These are phyloP conservation scores for Maudiozyma saulgeensis DNA, from an alignment of 805 yeast genomes.

Conservation along the genomic window DNA sequence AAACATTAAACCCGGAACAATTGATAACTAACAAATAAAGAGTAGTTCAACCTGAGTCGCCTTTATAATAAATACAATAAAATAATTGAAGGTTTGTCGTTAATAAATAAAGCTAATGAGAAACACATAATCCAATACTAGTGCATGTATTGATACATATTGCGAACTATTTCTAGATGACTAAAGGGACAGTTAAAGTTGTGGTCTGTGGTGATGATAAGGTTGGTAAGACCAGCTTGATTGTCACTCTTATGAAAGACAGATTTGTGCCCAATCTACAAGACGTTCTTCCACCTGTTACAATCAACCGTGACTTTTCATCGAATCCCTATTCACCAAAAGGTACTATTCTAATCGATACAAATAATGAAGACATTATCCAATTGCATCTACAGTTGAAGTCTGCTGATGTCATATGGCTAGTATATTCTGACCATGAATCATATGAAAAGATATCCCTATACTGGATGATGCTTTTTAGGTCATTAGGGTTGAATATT, in stretches of 20 bases:
- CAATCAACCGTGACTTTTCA: constrained; percentile 66
- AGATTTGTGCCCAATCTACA: constrained; percentile 69
- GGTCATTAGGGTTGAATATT: constrained; percentile 86
- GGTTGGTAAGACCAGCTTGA: constrained; percentile 74
- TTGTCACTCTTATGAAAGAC: constrained; percentile 75
- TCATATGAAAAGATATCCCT: constrained; percentile 86
- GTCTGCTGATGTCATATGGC: constrained; percentile 83
- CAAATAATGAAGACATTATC: constrained; percentile 55
- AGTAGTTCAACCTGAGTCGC: too few species aligned
- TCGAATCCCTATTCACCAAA: constrained; percentile 50
- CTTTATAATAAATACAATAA: too few species aligned
- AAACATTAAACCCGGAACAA: too few species aligned
- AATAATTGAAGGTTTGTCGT: too few species aligned
- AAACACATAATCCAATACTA: background rate
- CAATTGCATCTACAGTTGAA: constrained; percentile 64
- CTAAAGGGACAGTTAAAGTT: constrained; percentile 54
- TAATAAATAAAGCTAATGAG: background rate
- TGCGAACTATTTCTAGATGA: constrained; percentile 16
- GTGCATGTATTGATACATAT: background rate
- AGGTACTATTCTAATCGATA: constrained; percentile 70
- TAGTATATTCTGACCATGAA: constrained; percentile 89
- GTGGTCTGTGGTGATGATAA: constrained; percentile 94
- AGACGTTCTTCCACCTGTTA: constrained; percentile 71
- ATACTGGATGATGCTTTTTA: constrained; percentile 89
- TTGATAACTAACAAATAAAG: too few species aligned